Evolutionary conservation across 305 asterid genomes (phyloP).

Genomic region (Solanum hybrid): DNA sequence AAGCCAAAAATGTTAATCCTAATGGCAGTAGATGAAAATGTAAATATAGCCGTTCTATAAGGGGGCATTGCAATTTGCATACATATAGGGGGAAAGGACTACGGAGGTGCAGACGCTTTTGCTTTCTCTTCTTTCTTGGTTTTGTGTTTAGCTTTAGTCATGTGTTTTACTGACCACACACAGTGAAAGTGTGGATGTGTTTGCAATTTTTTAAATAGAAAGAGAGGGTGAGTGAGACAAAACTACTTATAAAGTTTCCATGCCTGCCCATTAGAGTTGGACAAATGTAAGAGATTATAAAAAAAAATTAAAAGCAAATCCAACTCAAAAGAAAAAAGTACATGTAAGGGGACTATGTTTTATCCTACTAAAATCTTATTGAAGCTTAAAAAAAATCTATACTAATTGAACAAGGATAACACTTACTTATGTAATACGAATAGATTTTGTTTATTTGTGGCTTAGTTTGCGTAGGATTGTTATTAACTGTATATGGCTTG

Average conservation of each 20-base stretch:
- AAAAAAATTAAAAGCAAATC: not conserved
- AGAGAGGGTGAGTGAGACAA: not conserved
- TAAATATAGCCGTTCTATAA: not conserved
- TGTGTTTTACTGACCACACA: not conserved
- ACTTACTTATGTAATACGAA: not conserved
- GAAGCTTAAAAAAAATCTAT: not conserved
- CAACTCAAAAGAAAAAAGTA: not conserved
- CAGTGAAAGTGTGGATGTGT: not conserved
- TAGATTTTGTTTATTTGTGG: not conserved
- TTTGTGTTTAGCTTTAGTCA: not conserved
- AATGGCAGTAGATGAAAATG: not conserved
- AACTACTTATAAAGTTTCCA: not conserved
- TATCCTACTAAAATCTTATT: not conserved
- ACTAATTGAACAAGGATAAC: not conserved
- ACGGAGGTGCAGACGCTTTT: not conserved
- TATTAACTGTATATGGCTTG: not conserved
- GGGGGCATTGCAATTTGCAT: not conserved
- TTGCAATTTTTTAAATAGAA: not conserved
- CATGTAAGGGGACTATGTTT: not conserved
- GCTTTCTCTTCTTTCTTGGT: not conserved
- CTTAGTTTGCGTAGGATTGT: not conserved
- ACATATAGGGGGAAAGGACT: not conserved
- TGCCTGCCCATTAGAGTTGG: not conserved
- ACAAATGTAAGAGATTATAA: not conserved
- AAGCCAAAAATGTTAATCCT: not conserved